Conservation (phyloP, 2,329 filamentous ascomycete species). For the Venturia aucupariae region DNA sequence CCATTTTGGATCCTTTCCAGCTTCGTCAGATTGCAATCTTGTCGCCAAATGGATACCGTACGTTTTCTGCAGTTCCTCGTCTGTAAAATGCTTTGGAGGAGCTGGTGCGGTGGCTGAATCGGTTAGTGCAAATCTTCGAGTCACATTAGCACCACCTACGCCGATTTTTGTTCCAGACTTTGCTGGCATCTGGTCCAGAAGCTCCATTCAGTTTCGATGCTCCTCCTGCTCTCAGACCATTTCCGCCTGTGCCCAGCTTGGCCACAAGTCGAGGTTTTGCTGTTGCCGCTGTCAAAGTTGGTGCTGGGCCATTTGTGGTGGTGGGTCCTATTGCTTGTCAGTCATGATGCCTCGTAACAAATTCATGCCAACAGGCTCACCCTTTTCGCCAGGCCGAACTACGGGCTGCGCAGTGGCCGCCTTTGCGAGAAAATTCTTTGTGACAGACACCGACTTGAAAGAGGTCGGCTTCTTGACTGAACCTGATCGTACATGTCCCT, state of each 20-base stretch:
- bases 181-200: constrained; percentile 58
- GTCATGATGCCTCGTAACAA: not conserved
- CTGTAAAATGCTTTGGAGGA: constrained; percentile 70
- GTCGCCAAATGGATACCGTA: constrained; percentile 80
- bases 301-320: constrained; percentile 22
- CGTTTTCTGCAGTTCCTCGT: constrained; percentile 75
- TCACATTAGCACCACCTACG: constrained; percentile 44
- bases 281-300: constrained; percentile 35
- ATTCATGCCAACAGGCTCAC: constrained; percentile 29
- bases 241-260: constrained; percentile 56
- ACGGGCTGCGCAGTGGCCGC: constrained; percentile 43
- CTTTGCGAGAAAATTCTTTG: constrained; percentile 78
- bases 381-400: constrained; percentile 47
- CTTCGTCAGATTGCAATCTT: constrained; percentile 65
- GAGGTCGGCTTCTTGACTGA: constrained; percentile 64
- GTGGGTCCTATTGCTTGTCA: constrained; percentile 2
- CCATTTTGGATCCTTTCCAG: constrained; percentile 70
- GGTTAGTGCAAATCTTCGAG: constrained; percentile 15
- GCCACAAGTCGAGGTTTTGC: constrained; percentile 65
- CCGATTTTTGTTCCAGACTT: constrained; percentile 84
- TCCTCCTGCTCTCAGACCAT: constrained; percentile 39
- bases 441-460: constrained; percentile 80
- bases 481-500: constrained; percentile 47
- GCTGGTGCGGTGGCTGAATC: constrained; percentile 42
- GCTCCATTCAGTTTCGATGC: constrained; percentile 50